Conservation (phyloP, 2,329 filamentous ascomycete genomes). For the Scolecobasidium constrictum region DNA sequence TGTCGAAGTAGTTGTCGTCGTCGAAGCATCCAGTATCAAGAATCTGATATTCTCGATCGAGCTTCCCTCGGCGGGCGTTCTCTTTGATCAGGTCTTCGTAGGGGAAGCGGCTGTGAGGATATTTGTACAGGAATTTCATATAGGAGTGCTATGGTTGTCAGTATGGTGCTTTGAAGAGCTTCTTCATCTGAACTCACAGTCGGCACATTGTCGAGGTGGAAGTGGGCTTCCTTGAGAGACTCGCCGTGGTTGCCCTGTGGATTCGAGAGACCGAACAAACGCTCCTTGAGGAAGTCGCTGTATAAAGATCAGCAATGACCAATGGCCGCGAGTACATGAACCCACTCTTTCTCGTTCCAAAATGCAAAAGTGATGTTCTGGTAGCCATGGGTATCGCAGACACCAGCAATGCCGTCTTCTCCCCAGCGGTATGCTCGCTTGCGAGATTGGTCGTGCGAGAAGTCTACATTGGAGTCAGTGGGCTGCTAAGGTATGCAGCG, state of each 20-base stretch:
- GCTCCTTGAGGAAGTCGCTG: constrained; percentile 87
- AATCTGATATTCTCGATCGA: constrained; percentile 84
- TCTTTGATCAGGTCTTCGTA: constrained; percentile 81
- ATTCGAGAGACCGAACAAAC: constrained; percentile 89
- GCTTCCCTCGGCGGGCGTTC: constrained; percentile 64
- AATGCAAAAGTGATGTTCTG: constrained; percentile 94
- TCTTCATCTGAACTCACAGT: too few species aligned
- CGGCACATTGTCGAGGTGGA: constrained; percentile 91
- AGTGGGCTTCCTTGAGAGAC: constrained; percentile 92
- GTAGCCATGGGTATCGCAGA: constrained; percentile 82
- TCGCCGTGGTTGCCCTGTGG: constrained; percentile 96
- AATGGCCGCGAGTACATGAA: constrained; percentile 9
- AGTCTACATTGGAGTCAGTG: constrained; percentile 49
- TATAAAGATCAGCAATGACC: constrained; percentile 26
- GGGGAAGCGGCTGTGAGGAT: constrained; percentile 82
- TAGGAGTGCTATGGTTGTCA: constrained; percentile 72
- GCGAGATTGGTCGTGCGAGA: constrained; percentile 83
- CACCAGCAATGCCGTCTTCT: constrained; percentile 91
- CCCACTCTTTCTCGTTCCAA: constrained; percentile 94
- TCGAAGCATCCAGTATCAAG: constrained; percentile 82
- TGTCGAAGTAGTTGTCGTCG: constrained; percentile 90
- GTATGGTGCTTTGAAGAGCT: too few species aligned
- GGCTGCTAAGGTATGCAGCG: too few species aligned
- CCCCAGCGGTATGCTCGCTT: constrained; percentile 90
- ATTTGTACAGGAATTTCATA: constrained; percentile 99